Evolutionary conservation across 176 grass and related monocot species (phyloP).

Genomic region (Canna indica): DNA sequence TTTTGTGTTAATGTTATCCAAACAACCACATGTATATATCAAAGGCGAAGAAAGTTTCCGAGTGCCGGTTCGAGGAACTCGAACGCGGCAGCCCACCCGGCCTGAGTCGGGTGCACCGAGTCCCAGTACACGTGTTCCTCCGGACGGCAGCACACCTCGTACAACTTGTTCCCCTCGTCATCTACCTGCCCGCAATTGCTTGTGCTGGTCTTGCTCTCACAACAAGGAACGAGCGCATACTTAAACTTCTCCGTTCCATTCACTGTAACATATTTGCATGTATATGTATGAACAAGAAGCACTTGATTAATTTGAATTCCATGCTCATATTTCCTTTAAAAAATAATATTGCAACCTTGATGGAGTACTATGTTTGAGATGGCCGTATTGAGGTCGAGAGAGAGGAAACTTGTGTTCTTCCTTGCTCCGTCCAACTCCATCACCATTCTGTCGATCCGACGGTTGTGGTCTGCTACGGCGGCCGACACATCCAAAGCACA

Average conservation of each 20-base stretch:
- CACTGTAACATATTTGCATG: neutral
- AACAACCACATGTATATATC: neutral
- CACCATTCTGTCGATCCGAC: constrained; percentile 31
- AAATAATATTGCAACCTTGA: constrained; percentile 6
- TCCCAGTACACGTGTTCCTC: constrained; percentile 72
- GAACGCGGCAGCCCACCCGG: constrained; percentile 56
- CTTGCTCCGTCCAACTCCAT: constrained; percentile 28
- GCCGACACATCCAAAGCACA: constrained; percentile 40
- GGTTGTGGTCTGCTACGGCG: constrained; percentile 43
- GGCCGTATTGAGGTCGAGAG: constrained; percentile 51
- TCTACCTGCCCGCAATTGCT: constrained; percentile 65
- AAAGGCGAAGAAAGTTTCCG: constrained; percentile 31
- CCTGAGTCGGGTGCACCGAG: constrained; percentile 71
- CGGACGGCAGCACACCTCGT: constrained; percentile 36
- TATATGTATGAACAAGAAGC: neutral
- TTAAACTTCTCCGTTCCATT: constrained; percentile 19
- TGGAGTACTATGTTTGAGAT: constrained; percentile 21
- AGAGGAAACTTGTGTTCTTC: constrained; percentile 19
- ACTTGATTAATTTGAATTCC: neutral
- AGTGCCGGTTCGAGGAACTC: constrained; percentile 29
- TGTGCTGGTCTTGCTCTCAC: constrained; percentile 33
- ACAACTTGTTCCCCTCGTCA: constrained; percentile 35
- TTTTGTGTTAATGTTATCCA: too few relatives aligned
- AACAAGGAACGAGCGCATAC: constrained; percentile 44
- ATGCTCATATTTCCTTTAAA: too few relatives aligned